Evolutionary conservation across 495 filamentous ascomycete genomes (phyloP), one percentile per base, ranked within the genome.

Genomic region (Jackrogersella multiformis): DNA sequence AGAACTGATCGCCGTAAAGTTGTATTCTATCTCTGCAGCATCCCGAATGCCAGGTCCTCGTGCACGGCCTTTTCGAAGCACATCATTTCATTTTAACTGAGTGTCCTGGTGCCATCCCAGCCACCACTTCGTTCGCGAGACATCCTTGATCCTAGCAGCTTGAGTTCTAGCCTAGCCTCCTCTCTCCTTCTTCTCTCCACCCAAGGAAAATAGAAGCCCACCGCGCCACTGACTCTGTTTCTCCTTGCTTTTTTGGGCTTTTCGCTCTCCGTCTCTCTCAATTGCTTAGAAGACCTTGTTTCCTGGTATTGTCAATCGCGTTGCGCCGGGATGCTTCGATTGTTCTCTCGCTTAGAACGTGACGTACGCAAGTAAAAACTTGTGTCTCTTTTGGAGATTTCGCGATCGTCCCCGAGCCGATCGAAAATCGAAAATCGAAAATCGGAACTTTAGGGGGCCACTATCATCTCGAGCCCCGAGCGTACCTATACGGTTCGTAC

Each of bases 321-420:
- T 61, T 61, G 67, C 61, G 67, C 58, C 61, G 67, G 67, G 67
- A 66, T 70, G 67, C 56, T 70, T 58, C 64, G 57, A 61, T 9
- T 56, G 6, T 54, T 24, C 56, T 41, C 56, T 64, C 57, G 61
- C 48, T 55, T 12, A 66, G 32, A 64, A 39, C 56, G 38, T 44
- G 28, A 18, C 39, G 21, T 61, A 46, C 44, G 44, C 35, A 53
- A 53, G 49, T 36, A 62, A 61, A 44, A 65, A 48, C 21, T 10
- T 26, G 24, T 41, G 7, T 34, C 28, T 13, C 36, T 13, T 61
- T 51, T 20, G 16, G 32, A 62, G 21, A 55, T 52, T 35, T 30
- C 41, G 56, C 42, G 36, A 61, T 53, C 52, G 42, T 48, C 26
- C 57, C 51, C 56, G 61, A 70, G 56, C 56, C 61, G 44, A 57